A percentile compares a stretch with the other conserved stretches of the same genome.
These are phyloP conservation scores for Sphaerobolus stellatus DNA, from an alignment of 1,284 basidiomycete species.

Conservation along the genomic window DNA sequence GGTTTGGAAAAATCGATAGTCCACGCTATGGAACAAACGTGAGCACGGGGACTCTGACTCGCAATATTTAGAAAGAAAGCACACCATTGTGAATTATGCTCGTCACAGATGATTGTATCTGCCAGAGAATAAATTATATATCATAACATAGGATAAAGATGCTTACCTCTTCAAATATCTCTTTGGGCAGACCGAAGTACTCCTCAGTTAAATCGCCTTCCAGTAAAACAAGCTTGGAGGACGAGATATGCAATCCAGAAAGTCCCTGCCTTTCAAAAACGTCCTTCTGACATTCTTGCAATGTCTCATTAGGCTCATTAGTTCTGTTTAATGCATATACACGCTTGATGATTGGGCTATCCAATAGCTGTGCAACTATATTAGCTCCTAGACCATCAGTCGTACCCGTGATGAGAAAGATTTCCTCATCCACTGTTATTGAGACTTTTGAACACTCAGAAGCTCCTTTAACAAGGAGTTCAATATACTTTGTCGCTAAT, in stretches of 20 bases:
- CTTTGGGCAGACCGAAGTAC: background rate
- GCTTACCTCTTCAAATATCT: background rate
- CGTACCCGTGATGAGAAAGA: slow-evolving; percentile 37
- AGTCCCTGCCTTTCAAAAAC: slow-evolving; percentile 16
- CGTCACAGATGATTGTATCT: background rate
- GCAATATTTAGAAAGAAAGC: background rate
- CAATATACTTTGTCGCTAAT: too few relatives aligned
- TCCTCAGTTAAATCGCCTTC: background rate
- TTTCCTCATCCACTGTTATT: too few relatives aligned
- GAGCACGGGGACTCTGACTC: background rate
- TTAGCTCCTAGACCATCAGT: slow-evolving; percentile 36
- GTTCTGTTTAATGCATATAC: slow-evolving; percentile 37
- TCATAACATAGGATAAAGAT: background rate
- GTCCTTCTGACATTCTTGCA: slow-evolving; percentile 22
- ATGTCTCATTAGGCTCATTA: slow-evolving; percentile 14
- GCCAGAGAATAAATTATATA: background rate
- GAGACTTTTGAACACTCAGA: too few relatives aligned
- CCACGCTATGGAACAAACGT: background rate
- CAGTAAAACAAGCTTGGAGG: slow-evolving; percentile 6
- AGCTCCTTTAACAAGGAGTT: too few relatives aligned
- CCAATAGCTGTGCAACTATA: slow-evolving; percentile 28
- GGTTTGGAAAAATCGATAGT: slow-evolving; percentile 35
- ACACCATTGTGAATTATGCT: background rate
- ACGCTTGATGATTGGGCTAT: slow-evolving; percentile 18
- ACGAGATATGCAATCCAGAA: slow-evolving; percentile 19